Conservation (phyloP, 148 eudicot species). For the Chenopodium album region DNA sequence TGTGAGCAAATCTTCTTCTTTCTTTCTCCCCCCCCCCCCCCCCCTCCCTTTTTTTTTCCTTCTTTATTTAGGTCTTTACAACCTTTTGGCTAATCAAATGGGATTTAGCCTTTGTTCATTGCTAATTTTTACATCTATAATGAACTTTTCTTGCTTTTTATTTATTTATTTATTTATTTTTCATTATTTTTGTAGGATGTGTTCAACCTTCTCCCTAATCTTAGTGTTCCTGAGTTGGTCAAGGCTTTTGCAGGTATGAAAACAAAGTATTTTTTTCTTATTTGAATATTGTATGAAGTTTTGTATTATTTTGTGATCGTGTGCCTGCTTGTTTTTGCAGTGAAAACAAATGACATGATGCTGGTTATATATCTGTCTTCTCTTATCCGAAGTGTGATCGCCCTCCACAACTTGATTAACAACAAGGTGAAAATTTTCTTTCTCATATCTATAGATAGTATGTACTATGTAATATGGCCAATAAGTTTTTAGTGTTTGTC, state of each 20-base stretch:
- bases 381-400: constrained; percentile 80
- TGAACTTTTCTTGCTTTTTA: neutral
- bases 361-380: constrained; percentile 88
- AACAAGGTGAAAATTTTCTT: constrained; percentile 58
- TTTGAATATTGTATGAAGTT: neutral
- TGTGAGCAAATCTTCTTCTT: neutral
- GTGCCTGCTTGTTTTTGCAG: constrained; percentile 35
- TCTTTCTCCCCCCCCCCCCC: too few species aligned
- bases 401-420: constrained; percentile 93
- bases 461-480: neutral
- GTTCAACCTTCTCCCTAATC: constrained; percentile 89
- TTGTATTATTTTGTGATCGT: neutral
- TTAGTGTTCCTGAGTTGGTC: constrained; percentile 73
- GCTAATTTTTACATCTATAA: neutral
- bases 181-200: constrained; percentile 65
- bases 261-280: neutral
- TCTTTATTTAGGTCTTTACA: too few species aligned
- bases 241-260: constrained; percentile 81
- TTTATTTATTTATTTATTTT: too few species aligned
- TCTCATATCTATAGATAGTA: neutral
- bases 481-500: too few species aligned
- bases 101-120: neutral
- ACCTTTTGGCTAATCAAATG: too few species aligned
- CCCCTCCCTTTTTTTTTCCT: too few species aligned
- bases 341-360: constrained; percentile 96